phyloP scores from a whole-genome alignment of 306 rosid species.

The Abrus precatorius region DNA sequence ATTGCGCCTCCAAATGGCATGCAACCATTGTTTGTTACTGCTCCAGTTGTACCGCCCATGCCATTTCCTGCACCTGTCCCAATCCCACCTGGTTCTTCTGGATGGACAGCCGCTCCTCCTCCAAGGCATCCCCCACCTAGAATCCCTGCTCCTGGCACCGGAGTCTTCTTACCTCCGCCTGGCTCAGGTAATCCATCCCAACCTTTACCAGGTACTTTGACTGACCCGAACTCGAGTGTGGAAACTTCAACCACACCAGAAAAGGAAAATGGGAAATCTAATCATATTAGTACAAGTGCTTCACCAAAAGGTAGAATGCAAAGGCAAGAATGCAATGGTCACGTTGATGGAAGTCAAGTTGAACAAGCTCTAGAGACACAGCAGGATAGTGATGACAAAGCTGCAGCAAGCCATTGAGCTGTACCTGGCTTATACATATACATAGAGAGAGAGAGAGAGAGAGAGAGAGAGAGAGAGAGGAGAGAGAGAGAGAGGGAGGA shows the following conservation, averaged over 20 bases:
- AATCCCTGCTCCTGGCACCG: constrained; percentile 82
- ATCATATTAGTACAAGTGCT: constrained; percentile 46
- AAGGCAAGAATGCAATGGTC: constrained; percentile 74
- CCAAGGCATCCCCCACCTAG: constrained; percentile 85
- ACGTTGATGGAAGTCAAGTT: constrained; percentile 56
- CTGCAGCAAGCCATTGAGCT: constrained; percentile 51
- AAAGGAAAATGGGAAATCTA: constrained; percentile 66
- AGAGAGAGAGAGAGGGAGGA: not conserved
- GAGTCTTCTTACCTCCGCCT: constrained; percentile 96
- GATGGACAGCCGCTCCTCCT: constrained; percentile 80
- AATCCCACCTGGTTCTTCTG: constrained; percentile 68
- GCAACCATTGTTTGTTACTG: constrained; percentile 72
- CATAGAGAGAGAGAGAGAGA: constrained; percentile 19
- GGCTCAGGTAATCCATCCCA: constrained; percentile 74
- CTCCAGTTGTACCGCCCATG: constrained; percentile 67
- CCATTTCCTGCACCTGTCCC: constrained; percentile 77
- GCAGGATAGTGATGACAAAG: constrained; percentile 54
- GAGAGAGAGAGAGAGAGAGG: constrained; percentile 13
- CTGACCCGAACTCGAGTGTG: constrained; percentile 54
- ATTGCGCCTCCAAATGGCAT: constrained; percentile 73
- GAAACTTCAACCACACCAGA: constrained; percentile 60
- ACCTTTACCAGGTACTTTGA: constrained; percentile 49
- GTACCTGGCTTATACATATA: constrained; percentile 49
- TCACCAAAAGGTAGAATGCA: constrained; percentile 60
- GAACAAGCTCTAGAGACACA: constrained; percentile 52